Evolutionary conservation across 2,329 filamentous ascomycete species (phyloP).

Genomic region (Hypoxylon sp.): DNA sequence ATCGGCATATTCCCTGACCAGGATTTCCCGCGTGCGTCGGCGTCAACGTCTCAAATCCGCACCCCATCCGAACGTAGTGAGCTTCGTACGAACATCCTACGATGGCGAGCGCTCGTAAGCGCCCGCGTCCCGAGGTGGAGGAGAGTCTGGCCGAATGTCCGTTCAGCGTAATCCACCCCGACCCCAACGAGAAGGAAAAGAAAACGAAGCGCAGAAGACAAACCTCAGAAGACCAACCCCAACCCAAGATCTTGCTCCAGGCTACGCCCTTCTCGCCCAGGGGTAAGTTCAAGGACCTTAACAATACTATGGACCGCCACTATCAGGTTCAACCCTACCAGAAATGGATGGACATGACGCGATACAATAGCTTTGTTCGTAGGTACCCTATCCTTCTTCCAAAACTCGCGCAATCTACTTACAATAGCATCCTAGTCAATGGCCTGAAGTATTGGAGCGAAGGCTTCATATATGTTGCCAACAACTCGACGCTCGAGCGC

Average conservation of each 20-base stretch:
- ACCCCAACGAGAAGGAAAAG: constrained; percentile 62
- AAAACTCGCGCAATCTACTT: constrained; percentile 16
- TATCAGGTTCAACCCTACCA: constrained; percentile 66
- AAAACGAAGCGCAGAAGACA: constrained; percentile 60
- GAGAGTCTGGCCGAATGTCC: constrained; percentile 69
- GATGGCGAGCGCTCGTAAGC: constrained; percentile 62
- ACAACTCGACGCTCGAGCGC: constrained; percentile 66
- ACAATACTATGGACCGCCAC: constrained; percentile 66
- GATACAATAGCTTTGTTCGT: constrained; percentile 72
- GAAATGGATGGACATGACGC: constrained; percentile 69
- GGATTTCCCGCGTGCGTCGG: constrained; percentile 15
- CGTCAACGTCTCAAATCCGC: neutral
- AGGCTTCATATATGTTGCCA: constrained; percentile 70
- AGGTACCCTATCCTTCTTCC: constrained; percentile 50
- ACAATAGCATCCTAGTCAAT: constrained; percentile 59
- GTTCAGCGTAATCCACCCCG: constrained; percentile 61
- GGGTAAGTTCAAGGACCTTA: constrained; percentile 64
- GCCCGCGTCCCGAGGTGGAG: constrained; percentile 60
- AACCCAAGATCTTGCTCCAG: constrained; percentile 60
- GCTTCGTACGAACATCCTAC: neutral
- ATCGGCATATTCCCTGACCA: neutral
- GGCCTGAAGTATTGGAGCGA: constrained; percentile 68
- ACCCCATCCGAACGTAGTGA: neutral
- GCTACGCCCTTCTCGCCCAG: constrained; percentile 65
- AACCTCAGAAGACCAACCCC: constrained; percentile 58